These are phyloP conservation scores for Metschnikowia aberdeeniae DNA, from an alignment of 805 yeast genomes.

Conservation along the genomic window DNA sequence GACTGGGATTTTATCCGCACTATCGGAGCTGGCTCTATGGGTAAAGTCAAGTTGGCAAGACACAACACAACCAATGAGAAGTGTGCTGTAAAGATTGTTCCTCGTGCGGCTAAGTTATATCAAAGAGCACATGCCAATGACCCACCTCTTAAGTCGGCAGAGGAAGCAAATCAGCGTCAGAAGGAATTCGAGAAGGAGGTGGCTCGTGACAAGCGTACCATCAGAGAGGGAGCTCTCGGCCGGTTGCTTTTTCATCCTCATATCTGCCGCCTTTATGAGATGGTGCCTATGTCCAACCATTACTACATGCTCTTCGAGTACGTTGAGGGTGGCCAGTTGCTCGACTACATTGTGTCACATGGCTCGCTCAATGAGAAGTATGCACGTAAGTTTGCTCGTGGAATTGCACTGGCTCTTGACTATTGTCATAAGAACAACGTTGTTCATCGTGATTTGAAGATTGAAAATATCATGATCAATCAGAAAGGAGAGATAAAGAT, in stretches of 20 bases:
- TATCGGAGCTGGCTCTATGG: constrained; percentile 99
- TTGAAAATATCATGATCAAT: constrained; percentile 92
- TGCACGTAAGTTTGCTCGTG: constrained; percentile 92
- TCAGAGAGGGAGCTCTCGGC: constrained; percentile 94
- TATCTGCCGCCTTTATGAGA: constrained; percentile 87
- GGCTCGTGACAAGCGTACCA: constrained; percentile 86
- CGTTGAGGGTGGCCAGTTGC: constrained; percentile 95
- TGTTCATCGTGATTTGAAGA: constrained; percentile 94
- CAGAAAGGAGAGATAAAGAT: constrained; percentile 91
- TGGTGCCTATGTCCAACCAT: constrained; percentile 94
- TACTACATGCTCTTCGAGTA: constrained; percentile 96
- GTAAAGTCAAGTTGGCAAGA: constrained; percentile 91
- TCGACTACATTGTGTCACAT: constrained; percentile 94
- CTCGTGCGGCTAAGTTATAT: constrained; percentile 77
- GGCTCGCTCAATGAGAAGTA: constrained; percentile 91
- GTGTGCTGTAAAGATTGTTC: constrained; percentile 91
- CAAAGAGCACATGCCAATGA: constrained; percentile 67
- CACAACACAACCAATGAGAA: constrained; percentile 77
- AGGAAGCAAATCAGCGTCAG: constrained; percentile 55
- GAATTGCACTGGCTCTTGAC: constrained; percentile 88
- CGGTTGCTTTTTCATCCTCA: constrained; percentile 86
- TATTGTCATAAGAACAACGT: constrained; percentile 92
- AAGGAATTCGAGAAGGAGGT: constrained; percentile 78
- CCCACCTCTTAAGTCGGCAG: constrained; percentile 58
- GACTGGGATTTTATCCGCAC: constrained; percentile 96